Conservation (phyloP, 148 eudicot species). For the Nepenthes mirabilis region DNA sequence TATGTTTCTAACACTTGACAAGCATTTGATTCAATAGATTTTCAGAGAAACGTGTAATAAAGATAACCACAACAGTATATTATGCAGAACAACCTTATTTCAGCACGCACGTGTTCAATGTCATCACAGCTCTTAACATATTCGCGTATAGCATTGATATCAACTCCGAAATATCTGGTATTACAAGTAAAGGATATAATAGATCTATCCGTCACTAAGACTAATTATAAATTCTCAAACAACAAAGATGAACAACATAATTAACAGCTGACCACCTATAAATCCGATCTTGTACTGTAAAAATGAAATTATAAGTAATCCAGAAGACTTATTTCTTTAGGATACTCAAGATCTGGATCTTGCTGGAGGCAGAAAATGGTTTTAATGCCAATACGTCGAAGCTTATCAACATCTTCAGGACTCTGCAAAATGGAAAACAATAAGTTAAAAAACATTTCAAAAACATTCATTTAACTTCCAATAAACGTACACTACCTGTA, state of each 20-base stretch:
- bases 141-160: constrained; percentile 65
- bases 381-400: constrained; percentile 67
- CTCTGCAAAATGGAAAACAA: constrained; percentile 33
- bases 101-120: constrained; percentile 90
- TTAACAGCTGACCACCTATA: background rate
- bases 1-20: no score
- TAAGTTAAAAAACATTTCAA: constrained; percentile 1
- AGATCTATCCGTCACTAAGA: background rate
- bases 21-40: no score
- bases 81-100: constrained; percentile 54
- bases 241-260: background rate
- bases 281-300: background rate
- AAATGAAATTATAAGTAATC: background rate
- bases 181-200: constrained; percentile 27
- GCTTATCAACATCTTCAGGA: constrained; percentile 90
- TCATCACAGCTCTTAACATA: constrained; percentile 53
- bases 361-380: constrained; percentile 92
- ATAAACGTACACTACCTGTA: constrained; percentile 47
- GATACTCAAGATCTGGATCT: constrained; percentile 96
- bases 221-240: background rate
- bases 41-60: background rate
- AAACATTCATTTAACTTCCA: background rate
- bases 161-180: constrained; percentile 83
- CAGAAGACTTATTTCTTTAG: constrained; percentile 10
- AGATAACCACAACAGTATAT: background rate